A percentile compares a stretch with the other conserved stretches of the same genome.
phyloP scores from a whole-genome alignment of 805 yeast genomes.

The Candida quercuum region DNA sequence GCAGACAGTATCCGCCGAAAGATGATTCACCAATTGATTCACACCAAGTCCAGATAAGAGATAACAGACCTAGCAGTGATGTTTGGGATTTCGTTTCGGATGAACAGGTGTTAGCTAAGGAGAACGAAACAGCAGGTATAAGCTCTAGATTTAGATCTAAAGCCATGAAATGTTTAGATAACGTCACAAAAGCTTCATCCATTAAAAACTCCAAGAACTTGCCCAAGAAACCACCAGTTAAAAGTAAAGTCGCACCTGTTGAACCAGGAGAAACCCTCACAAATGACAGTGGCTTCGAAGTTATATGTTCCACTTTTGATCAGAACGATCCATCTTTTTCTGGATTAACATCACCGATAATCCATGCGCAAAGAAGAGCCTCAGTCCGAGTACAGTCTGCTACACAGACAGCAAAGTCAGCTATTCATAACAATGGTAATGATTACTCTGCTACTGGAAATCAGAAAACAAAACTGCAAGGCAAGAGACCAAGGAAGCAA shows the following conservation, averaged over 20 bases:
- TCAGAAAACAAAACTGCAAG: not conserved
- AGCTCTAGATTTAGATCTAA: slow-evolving; percentile 3
- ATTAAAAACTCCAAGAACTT: too few relatives aligned
- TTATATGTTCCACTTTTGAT: slow-evolving; percentile 5
- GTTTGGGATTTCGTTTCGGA: slow-evolving; percentile 22
- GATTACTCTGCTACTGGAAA: not conserved
- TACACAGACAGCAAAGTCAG: too few relatives aligned
- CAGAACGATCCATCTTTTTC: slow-evolving; percentile 9
- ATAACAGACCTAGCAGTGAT: slow-evolving; percentile 6
- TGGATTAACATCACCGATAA: slow-evolving; percentile 12
- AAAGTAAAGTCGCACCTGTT: not conserved
- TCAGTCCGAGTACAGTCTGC: slow-evolving; percentile 14
- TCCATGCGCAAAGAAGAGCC: slow-evolving; percentile 14
- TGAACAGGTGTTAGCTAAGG: slow-evolving; percentile 1
- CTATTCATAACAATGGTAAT: not conserved
- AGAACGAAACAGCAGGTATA: not conserved
- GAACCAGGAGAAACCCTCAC: not conserved
- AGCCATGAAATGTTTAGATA: slow-evolving; percentile 7
- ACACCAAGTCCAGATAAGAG: not conserved
- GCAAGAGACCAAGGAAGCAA: not conserved
- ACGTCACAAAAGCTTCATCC: too few relatives aligned
- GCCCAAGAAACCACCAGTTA: too few relatives aligned
- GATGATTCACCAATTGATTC: too few relatives aligned
- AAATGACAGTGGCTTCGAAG: too few relatives aligned
- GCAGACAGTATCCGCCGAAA: not conserved